Conservation (phyloP, 495 filamentous ascomycete species). For the Neurospora intermedia region DNA sequence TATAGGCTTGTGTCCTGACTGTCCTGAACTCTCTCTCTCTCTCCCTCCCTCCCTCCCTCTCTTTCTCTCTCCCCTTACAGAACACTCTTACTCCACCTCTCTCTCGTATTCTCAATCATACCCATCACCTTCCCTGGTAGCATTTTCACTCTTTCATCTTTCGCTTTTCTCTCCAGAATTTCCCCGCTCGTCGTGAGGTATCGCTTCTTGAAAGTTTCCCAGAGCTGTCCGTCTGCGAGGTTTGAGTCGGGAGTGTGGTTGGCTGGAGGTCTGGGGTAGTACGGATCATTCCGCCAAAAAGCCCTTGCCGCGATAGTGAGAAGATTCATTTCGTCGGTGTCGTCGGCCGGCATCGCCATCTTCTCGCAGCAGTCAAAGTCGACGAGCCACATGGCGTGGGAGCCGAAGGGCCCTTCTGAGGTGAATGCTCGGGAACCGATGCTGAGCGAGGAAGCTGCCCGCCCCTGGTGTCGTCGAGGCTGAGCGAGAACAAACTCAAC, state of each 20-base stretch:
- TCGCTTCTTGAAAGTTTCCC: background rate
- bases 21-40: too few species aligned
- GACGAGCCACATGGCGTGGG: too few species aligned
- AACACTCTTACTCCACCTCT: background rate
- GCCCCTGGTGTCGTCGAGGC: background rate
- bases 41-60: too few species aligned
- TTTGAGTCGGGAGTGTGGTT: background rate
- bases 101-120: background rate
- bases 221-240: background rate
- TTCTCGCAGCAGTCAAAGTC: too few species aligned
- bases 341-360: slow-evolving; percentile 1
- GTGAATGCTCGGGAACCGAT: too few species aligned
- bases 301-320: too few species aligned
- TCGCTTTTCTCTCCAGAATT: background rate
- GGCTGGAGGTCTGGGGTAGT: slow-evolving; percentile 22
- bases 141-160: background rate
- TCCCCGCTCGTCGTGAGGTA: background rate
- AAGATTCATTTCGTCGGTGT: too few species aligned
- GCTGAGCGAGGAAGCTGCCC: background rate
- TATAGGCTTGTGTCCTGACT: too few species aligned
- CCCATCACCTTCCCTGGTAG: background rate
- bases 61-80: background rate
- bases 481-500: slow-evolving; percentile 42
- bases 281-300: slow-evolving; percentile 34
- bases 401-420: too few species aligned